These are phyloP conservation scores for Colletotrichum sojae DNA, from an alignment of 2,329 filamentous ascomycete genomes.

Conservation along the genomic window DNA sequence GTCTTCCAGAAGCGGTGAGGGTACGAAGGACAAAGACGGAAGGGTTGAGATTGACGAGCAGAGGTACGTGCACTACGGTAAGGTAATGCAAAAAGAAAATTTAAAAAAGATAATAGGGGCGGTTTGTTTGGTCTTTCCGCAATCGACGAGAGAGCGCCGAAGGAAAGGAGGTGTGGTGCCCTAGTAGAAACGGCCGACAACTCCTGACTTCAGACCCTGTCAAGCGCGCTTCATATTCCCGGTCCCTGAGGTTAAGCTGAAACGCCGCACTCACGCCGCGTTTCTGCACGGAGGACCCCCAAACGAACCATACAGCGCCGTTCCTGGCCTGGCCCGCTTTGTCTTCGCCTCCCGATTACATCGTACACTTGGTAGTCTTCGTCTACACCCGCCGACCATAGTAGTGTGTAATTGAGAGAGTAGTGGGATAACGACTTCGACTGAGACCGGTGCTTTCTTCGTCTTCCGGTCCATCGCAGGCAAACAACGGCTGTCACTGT, in stretches of 20 bases:
- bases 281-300: slow-evolving; percentile 40
- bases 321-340: slow-evolving; percentile 1
- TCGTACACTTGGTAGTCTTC: not conserved
- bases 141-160: slow-evolving; percentile 24
- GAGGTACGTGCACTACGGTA: not conserved
- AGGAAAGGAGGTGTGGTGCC: not conserved
- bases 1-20: not conserved
- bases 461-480: too few relatives aligned
- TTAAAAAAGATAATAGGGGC: not conserved
- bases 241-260: slow-evolving; percentile 18
- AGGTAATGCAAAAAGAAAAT: not conserved
- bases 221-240: slow-evolving; percentile 18
- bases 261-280: slow-evolving; percentile 6
- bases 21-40: not conserved
- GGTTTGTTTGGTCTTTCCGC: slow-evolving; percentile 29
- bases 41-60: not conserved
- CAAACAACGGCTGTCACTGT: too few relatives aligned
- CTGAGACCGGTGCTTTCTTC: too few relatives aligned
- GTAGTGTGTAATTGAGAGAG: too few relatives aligned
- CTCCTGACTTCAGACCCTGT: slow-evolving; percentile 23
- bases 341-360: not conserved
- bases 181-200: slow-evolving; percentile 13
- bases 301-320: slow-evolving; percentile 46
- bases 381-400: too few relatives aligned
- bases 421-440: too few relatives aligned